Percentiles rank a stretch among this genome's conserved stretches.
phyloP scores from a whole-genome alignment of 2,329 filamentous ascomycete genomes.

The Fusarium citri region DNA sequence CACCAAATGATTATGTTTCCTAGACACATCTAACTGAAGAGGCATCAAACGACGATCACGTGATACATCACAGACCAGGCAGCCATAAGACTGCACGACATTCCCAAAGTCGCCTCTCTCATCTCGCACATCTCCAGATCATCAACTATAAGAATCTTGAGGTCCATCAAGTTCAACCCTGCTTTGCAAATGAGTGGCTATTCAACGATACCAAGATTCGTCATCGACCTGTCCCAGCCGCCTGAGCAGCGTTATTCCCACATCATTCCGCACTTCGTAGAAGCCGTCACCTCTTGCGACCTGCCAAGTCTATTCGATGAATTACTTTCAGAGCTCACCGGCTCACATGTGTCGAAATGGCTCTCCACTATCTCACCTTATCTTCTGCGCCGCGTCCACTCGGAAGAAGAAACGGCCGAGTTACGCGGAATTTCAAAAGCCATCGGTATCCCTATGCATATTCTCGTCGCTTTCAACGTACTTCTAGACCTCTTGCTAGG shows the following conservation, averaged over 20 bases:
- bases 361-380: conserved; percentile 56
- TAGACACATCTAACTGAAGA: background rate
- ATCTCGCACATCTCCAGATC: background rate
- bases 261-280: conserved; percentile 40
- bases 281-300: conserved; percentile 27
- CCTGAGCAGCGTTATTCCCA: conserved; percentile 46
- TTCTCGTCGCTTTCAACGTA: conserved; percentile 72
- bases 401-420: conserved; percentile 69
- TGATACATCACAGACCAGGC: background rate
- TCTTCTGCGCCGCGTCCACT: conserved; percentile 62
- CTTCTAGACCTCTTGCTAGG: conserved; percentile 73
- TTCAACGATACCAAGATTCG: conserved; percentile 41
- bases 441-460: conserved; percentile 65
- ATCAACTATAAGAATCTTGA: fast-evolving
- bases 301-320: conserved; percentile 64
- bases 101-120: background rate
- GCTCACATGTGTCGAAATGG: conserved; percentile 35
- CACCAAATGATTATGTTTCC: background rate
- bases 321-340: conserved; percentile 51
- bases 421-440: conserved; percentile 66
- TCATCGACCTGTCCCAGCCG: conserved; percentile 45
- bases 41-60: background rate
- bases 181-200: background rate
- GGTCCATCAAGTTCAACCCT: background rate
- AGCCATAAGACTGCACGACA: background rate